Conservation (phyloP, 2,329 filamentous ascomycete genomes). For the Westerdykella sp. region DNA sequence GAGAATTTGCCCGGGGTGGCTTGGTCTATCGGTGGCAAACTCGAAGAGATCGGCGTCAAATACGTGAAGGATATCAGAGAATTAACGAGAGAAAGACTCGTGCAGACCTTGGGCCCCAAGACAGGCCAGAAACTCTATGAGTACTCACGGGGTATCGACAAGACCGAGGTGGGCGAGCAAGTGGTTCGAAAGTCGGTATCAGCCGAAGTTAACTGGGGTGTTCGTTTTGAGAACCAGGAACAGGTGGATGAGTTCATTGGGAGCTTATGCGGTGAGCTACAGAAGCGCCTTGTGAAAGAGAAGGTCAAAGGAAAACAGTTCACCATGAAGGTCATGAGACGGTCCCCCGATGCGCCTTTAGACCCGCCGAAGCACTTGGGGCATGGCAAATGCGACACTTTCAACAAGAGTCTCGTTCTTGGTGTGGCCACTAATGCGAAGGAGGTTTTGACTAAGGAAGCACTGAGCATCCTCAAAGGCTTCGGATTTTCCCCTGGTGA, state of each 20-base stretch:
- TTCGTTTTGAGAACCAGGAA: slow-evolving; percentile 84
- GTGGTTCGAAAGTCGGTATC: slow-evolving; percentile 88
- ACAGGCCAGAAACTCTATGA: slow-evolving; percentile 88
- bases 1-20: slow-evolving; percentile 88
- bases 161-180: slow-evolving; percentile 77
- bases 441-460: slow-evolving; percentile 69
- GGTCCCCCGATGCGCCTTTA: slow-evolving; percentile 76
- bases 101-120: slow-evolving; percentile 74
- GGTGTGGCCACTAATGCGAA: slow-evolving; percentile 77
- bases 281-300: slow-evolving; percentile 73
- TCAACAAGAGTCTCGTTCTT: slow-evolving; percentile 79
- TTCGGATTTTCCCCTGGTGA: slow-evolving; percentile 86
- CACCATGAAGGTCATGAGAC: slow-evolving; percentile 91
- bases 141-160: slow-evolving; percentile 83
- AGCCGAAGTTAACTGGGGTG: slow-evolving; percentile 96
- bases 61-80: slow-evolving; percentile 77
- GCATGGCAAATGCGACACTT: slow-evolving; percentile 89
- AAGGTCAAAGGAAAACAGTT: slow-evolving; percentile 80
- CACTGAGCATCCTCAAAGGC: slow-evolving; percentile 73
- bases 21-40: slow-evolving; percentile 76
- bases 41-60: slow-evolving; percentile 79
- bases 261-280: slow-evolving; percentile 78
- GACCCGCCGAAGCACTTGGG: slow-evolving; percentile 91
- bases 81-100: slow-evolving; percentile 67
- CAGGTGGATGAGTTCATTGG: slow-evolving; percentile 89